Percentiles rank a stretch among this genome's conserved stretches.
Evolutionary conservation across 1,284 basidiomycete species (phyloP).

Genomic region (Sphagnurus paluster): DNA sequence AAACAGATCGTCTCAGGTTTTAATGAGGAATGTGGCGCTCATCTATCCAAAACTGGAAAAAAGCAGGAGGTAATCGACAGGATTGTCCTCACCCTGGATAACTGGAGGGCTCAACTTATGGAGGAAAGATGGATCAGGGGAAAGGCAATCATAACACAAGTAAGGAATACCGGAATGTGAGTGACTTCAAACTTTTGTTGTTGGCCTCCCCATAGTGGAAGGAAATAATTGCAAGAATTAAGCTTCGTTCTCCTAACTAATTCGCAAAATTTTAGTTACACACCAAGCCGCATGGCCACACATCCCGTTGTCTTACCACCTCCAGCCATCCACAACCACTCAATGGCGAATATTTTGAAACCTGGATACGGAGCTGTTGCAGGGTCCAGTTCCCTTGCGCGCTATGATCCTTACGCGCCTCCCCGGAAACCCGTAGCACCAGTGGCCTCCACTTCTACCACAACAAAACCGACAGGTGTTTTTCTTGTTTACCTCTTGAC

Average conservation of each 20-base stretch:
- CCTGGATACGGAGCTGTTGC: slow-evolving; percentile 24
- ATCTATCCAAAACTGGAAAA: slow-evolving; percentile 75
- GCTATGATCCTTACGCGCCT: slow-evolving; percentile 66
- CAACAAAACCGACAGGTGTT: slow-evolving; percentile 30
- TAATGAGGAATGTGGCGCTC: slow-evolving; percentile 71
- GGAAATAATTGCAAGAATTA: neutral
- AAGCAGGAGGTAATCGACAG: slow-evolving; percentile 83
- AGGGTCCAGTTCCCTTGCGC: slow-evolving; percentile 32
- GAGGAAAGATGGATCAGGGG: slow-evolving; percentile 68
- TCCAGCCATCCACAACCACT: slow-evolving; percentile 22
- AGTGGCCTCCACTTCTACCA: slow-evolving; percentile 26
- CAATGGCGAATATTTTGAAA: slow-evolving; percentile 26
- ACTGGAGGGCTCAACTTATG: slow-evolving; percentile 54
- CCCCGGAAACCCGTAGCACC: slow-evolving; percentile 42
- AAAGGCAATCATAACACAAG: slow-evolving; percentile 60
- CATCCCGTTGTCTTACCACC: slow-evolving; percentile 25
- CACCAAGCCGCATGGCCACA: slow-evolving; percentile 27
- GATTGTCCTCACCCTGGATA: slow-evolving; percentile 54
- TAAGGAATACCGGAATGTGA: slow-evolving; percentile 60
- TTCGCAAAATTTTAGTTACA: slow-evolving; percentile 29
- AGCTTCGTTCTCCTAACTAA: slow-evolving; percentile 13
- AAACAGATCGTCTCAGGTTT: slow-evolving; percentile 73
- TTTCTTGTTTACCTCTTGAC: slow-evolving; percentile 1
- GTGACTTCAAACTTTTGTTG: slow-evolving; percentile 28
- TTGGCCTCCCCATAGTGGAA: neutral